Base-by-base conservation (phyloP, 2,329 filamentous ascomycete genomes). In the Xylaria sp. region DNA sequence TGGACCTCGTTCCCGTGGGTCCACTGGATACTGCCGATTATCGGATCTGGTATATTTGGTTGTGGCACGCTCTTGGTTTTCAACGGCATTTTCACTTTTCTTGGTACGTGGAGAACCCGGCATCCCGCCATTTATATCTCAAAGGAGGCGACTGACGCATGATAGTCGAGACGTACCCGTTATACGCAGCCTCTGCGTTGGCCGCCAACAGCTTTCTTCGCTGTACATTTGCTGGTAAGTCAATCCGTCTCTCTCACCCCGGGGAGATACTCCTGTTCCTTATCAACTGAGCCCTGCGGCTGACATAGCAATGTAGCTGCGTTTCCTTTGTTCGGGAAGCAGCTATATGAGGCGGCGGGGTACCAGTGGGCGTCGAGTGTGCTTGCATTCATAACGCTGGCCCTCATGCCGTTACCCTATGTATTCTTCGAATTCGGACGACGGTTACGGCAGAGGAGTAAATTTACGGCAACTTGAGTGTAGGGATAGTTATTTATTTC, bases 81-180 rank as follows among this genome's bases (percentile, higher is more conserved):
- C 81, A 91, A 89, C 66, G 93, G 94, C 62, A 89, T 97, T 73
- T 97, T 97, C 80, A 97, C 94, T 13, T 97, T 97, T 82, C 83
- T 97, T 72, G 76, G 93, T 95, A 80, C 10, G 85, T 84, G 65
- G 63, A 48, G 10, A 9, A 54, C 62, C 13, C 44, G 51, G 57
- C 51, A 34, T 23, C 25, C 34, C 52, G 31, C 41, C 54, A 20
- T 18, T 41, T 5, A 3, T 48, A 55, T 12, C 41, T 57, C 1
- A 10, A 44, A 50, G 34, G 20, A n/a, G 37, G 63, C 54, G 66
- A 68, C 70, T 64, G 25, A 71, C 67, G 52, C 28, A 20, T 61
- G 68, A 67, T 88, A 81, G 91, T 93, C 73, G 92, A 94, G 78
- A 91, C 91, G 25, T 94, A 94, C 80, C 91, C 91, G 63, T 80